Percentiles rank a stretch among this genome's conserved stretches.
Conservation (phyloP, 371 early-diverging fungal species). For the Choanephora cucurbitarum region DNA sequence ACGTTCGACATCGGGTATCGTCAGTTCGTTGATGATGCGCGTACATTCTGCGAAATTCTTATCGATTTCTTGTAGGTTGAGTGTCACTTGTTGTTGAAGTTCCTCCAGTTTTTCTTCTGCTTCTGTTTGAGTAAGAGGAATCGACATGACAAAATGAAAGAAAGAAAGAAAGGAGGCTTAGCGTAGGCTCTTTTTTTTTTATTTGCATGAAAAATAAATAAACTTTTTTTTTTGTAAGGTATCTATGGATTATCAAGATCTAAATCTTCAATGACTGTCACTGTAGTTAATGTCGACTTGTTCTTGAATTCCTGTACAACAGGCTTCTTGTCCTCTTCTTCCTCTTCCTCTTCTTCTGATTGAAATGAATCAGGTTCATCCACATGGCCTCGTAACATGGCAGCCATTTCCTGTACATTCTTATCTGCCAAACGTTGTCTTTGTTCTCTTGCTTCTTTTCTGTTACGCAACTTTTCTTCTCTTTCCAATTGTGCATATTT, state of each 20-base stretch:
- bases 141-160: too few relatives aligned
- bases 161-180: too few relatives aligned
- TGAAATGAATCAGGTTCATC: conserved; percentile 33
- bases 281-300: conserved; percentile 64
- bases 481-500: conserved; percentile 53
- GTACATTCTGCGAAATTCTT: conserved; percentile 55
- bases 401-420: conserved; percentile 48
- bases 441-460: conserved; percentile 54
- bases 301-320: conserved; percentile 60
- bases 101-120: conserved; percentile 40
- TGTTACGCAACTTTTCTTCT: conserved; percentile 55
- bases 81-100: conserved; percentile 52
- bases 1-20: conserved; percentile 49
- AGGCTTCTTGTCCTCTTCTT: conserved; percentile 30
- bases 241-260: conserved; percentile 48
- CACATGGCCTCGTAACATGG: conserved; percentile 25
- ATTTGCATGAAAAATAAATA: too few relatives aligned
- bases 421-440: conserved; percentile 46
- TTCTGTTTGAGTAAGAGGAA: conserved; percentile 5
- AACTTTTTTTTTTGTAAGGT: background rate
- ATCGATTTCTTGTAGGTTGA: conserved; percentile 51
- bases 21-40: conserved; percentile 43
- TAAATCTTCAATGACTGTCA: conserved; percentile 72
- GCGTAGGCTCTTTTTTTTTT: too few relatives aligned
- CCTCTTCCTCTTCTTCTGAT: conserved; percentile 42